phyloP scores from a whole-genome alignment of 176 grass and related monocot species.

The Alopecurus myosuroides region DNA sequence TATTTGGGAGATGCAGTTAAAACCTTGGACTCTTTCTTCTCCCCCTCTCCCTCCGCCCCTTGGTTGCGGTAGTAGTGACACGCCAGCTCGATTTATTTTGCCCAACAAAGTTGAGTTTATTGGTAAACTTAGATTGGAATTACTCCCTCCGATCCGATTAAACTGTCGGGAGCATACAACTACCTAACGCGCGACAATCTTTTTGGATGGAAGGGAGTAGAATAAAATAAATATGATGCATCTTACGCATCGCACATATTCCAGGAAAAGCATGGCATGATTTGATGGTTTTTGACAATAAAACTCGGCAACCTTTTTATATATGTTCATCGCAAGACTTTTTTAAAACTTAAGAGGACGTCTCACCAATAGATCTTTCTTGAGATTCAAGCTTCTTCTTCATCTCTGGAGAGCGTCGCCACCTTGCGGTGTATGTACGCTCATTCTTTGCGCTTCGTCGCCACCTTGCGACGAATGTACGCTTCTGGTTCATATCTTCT shows the following conservation, averaged over 20 bases:
- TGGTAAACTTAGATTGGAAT: background rate
- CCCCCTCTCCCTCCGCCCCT: background rate
- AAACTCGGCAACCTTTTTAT: background rate
- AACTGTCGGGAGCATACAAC: too few species aligned
- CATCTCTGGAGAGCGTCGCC: background rate
- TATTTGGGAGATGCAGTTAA: constrained; percentile 2
- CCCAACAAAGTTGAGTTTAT: background rate
- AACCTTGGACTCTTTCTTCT: constrained; percentile 15
- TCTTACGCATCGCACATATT: too few species aligned
- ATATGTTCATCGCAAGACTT: background rate
- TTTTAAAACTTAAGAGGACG: background rate
- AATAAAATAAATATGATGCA: too few species aligned
- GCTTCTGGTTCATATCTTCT: background rate
- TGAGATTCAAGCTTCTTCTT: background rate
- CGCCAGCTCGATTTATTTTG: background rate
- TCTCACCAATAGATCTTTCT: background rate
- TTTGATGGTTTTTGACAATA: background rate
- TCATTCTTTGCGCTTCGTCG: background rate
- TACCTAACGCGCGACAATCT: too few species aligned
- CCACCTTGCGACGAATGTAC: background rate
- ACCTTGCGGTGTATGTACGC: background rate
- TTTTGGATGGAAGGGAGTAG: too few species aligned
- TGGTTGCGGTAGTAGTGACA: background rate
- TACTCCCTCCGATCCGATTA: too few species aligned
- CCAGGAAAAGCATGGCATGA: background rate